A percentile compares a stretch with the other conserved stretches of the same genome.
These are phyloP conservation scores for Exophiala phaeomuriformis DNA, from an alignment of 2,329 filamentous ascomycete genomes.

Conservation along the genomic window DNA sequence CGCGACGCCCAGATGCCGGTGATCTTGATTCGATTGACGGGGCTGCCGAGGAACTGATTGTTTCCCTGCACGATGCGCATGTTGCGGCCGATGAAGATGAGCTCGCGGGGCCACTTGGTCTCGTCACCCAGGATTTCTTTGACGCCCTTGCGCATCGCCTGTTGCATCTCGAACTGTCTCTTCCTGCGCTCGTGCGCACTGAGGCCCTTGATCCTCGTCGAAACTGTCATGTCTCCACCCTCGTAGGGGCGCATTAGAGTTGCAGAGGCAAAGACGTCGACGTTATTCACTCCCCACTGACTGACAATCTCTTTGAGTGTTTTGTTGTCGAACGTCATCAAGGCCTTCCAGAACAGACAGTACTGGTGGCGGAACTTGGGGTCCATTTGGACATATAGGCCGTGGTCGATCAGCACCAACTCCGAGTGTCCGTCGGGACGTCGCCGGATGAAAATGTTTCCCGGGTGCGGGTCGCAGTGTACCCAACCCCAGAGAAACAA, in stretches of 20 bases:
- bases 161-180: constrained; percentile 70
- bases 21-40: constrained; percentile 87
- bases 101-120: constrained; percentile 79
- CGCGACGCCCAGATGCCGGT: constrained; percentile 84
- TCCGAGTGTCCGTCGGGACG: constrained; percentile 74
- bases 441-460: constrained; percentile 92
- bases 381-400: constrained; percentile 87
- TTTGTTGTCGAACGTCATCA: constrained; percentile 87
- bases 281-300: constrained; percentile 79
- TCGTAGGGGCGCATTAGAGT: constrained; percentile 87
- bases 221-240: constrained; percentile 66
- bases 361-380: constrained; percentile 80
- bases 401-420: constrained; percentile 93
- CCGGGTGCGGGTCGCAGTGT: constrained; percentile 94
- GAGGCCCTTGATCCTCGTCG: constrained; percentile 50
- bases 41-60: constrained; percentile 82
- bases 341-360: constrained; percentile 81
- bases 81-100: constrained; percentile 87
- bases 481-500: constrained; percentile 97
- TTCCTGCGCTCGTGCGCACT: constrained; percentile 50
- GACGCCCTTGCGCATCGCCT: constrained; percentile 62
- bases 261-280: constrained; percentile 84
- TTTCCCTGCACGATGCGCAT: constrained; percentile 89
- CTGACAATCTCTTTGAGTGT: constrained; percentile 65
- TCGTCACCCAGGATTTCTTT: constrained; percentile 77